Conservation (phyloP, 805 yeast genomes). For the Kodamaea sagamina region DNA sequence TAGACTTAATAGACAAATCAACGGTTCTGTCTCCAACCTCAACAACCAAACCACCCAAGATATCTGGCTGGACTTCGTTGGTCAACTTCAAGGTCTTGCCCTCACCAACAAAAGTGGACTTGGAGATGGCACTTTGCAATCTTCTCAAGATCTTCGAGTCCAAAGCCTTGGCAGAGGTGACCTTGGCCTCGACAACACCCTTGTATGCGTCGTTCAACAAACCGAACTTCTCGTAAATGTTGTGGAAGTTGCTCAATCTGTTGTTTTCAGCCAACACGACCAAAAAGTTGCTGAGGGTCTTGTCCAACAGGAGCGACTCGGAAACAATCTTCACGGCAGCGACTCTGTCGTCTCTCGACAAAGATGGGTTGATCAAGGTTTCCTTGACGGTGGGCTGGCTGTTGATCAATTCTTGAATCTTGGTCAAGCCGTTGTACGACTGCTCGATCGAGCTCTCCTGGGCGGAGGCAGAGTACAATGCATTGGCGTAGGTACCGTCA, state of each 20-base stretch:
- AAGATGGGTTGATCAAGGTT: constrained; percentile 78
- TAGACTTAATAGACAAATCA: constrained; percentile 83
- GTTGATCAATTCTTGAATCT: constrained; percentile 55
- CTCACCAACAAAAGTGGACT: constrained; percentile 77
- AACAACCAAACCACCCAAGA: constrained; percentile 93
- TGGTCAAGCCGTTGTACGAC: constrained; percentile 63
- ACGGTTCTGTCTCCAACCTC: constrained; percentile 97
- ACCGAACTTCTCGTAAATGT: constrained; percentile 69
- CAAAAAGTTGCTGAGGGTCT: constrained; percentile 76
- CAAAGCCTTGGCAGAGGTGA: constrained; percentile 83
- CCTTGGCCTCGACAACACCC: constrained; percentile 90
- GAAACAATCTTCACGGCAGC: constrained; percentile 64
- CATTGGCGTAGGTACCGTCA: constrained; percentile 96
- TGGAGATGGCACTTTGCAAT: constrained; percentile 74
- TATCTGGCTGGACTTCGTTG: constrained; percentile 84
- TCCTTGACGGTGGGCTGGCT: constrained; percentile 64
- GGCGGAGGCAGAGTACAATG: constrained; percentile 88
- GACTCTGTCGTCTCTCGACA: constrained; percentile 73
- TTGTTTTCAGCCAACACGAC: constrained; percentile 89
- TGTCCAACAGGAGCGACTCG: constrained; percentile 54
- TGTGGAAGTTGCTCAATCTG: constrained; percentile 72
- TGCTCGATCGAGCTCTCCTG: constrained; percentile 75
- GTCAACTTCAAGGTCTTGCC: constrained; percentile 83
- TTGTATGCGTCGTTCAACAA: constrained; percentile 83
- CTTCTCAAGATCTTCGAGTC: constrained; percentile 78